Evolutionary conservation across 1,139 yeast genomes (phyloP), one percentile per base, ranked within the genome.

Genomic region (Debaryomyces singareniensis): DNA sequence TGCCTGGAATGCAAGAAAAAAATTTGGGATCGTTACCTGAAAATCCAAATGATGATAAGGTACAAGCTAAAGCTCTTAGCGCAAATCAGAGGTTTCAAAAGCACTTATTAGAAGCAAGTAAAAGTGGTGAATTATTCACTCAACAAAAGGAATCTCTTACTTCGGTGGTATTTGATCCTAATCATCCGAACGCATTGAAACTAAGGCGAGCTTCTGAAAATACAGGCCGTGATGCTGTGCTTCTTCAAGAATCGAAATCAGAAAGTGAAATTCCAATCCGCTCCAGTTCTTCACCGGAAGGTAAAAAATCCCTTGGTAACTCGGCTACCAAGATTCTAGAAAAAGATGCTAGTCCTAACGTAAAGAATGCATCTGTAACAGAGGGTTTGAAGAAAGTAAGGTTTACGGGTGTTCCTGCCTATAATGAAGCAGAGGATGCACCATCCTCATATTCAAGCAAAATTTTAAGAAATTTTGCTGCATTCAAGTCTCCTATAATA

Each of bases 361-460:
- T 26, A 15, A 21, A 13, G 9, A 29, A 34, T 13, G 29, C 35
- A 13, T 26, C 39, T n/a, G 34, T 26, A 14, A 30, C 33, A 11
- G 37, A 34, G 18, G 27, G 28, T 26, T 34, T 45, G 6, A 73
- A 71, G 38, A 67, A 54, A 36, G 78, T 74, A 5, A 48, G 79
- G 23, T 74, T 74, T 38, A 53, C 53, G 3, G 78, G 78, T 1
- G 78, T 74, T 3, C 63, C 72, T 1, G 70, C 60, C 30, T 74
- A 71, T 38, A 47, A 66, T 1, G 74, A 63, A 25, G 73, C 66
- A 6, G 80, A 74, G 44, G 80, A 74, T 51, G 74, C 72, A 1
- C 79, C 78, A 1, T 55, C 74, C 3, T 61, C 58, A 29, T 69
- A 67, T 36, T 53, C 73, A 24, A 61, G 60, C 37, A 59, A 62